Evolutionary conservation across 441 rosid species (phyloP).

Genomic region (Geranium incanum): DNA sequence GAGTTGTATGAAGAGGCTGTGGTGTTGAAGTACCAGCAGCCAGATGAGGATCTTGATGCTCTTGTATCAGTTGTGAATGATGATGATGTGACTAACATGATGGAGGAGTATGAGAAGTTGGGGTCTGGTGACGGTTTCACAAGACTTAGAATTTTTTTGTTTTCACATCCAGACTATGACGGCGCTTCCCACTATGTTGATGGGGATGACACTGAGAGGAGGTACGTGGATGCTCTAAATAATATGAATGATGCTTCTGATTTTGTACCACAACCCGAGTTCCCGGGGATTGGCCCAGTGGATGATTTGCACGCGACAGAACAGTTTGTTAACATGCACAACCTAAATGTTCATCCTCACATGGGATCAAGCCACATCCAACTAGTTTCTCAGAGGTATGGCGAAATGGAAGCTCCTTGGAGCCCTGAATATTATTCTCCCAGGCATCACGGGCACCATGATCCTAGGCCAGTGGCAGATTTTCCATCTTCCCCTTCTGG

Average conservation of each 20-base stretch:
- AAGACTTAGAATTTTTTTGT: slow-evolving; percentile 89
- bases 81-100: slow-evolving; percentile 88
- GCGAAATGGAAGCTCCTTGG: slow-evolving; percentile 80
- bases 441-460: slow-evolving; percentile 68
- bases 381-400: slow-evolving; percentile 46
- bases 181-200: slow-evolving; percentile 53
- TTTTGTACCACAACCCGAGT: slow-evolving; percentile 49
- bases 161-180: slow-evolving; percentile 63
- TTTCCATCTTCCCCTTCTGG: slow-evolving; percentile 76
- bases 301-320: slow-evolving; percentile 59
- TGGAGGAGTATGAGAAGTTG: slow-evolving; percentile 98
- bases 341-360: slow-evolving; percentile 50
- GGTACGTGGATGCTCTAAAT: slow-evolving; percentile 94
- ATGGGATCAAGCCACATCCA: slow-evolving; percentile 39
- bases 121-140: slow-evolving; percentile 84
- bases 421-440: slow-evolving; percentile 86
- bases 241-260: slow-evolving; percentile 63
- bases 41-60: slow-evolving; percentile 99
- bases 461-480: slow-evolving; percentile 53
- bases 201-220: slow-evolving; percentile 77
- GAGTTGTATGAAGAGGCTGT: slow-evolving; percentile 79
- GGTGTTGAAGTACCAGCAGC: slow-evolving; percentile 86
- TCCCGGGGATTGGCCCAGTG: slow-evolving; percentile 36
- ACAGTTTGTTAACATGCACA: slow-evolving; percentile 61
- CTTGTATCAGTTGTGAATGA: slow-evolving; percentile 89